Evolutionary conservation across 306 rosid genomes (phyloP).

Genomic region (Carpinus viminea): DNA sequence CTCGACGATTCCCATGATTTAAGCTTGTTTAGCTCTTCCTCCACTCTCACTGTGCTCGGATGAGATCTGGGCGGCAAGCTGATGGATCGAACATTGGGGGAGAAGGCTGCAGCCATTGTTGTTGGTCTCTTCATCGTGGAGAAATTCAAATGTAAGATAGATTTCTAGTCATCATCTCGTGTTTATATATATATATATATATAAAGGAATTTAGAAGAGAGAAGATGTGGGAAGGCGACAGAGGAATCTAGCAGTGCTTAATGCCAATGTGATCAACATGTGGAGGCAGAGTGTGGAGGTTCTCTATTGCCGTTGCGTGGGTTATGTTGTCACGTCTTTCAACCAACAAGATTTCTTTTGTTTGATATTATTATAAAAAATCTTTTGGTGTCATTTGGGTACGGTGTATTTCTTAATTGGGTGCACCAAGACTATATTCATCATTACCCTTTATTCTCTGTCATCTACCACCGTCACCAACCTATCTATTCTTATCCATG

Average conservation of each 20-base stretch:
- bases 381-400: constrained; percentile 24
- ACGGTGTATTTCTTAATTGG: constrained; percentile 24
- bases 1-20: constrained; percentile 45
- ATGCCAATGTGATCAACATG: constrained; percentile 34
- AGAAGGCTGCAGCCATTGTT: constrained; percentile 41
- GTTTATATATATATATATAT: constrained; percentile 6
- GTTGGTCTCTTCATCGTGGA: constrained; percentile 36
- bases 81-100: constrained; percentile 52
- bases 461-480: constrained; percentile 39
- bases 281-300: constrained; percentile 31
- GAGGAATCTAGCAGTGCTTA: constrained; percentile 26
- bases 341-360: constrained; percentile 16
- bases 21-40: constrained; percentile 60
- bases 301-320: constrained; percentile 29
- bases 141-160: neutral
- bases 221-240: neutral
- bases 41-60: constrained; percentile 55
- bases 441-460: constrained; percentile 18
- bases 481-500: constrained; percentile 13
- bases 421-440: constrained; percentile 2
- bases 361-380: constrained; percentile 3
- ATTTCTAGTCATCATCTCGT: neutral
- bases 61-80: constrained; percentile 77
- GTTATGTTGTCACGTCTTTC: constrained; percentile 50
- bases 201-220: neutral